These are phyloP conservation scores for Fonsecaea monophora DNA, from an alignment of 2,329 filamentous ascomycete species.

Conservation along the genomic window DNA sequence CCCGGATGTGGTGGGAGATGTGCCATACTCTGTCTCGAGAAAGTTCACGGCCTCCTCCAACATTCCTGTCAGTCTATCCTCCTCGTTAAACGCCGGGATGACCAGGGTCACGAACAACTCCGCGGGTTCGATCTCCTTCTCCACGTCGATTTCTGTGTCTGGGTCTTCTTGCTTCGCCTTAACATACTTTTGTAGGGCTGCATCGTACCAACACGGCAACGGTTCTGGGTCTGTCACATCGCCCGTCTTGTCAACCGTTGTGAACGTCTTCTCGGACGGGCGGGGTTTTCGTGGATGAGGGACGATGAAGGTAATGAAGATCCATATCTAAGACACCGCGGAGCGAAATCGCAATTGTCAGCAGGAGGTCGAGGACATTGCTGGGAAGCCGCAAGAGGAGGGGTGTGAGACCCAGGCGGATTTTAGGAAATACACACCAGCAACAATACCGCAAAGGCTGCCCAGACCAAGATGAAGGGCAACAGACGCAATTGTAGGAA, in stretches of 20 bases:
- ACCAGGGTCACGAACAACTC: constrained; percentile 90
- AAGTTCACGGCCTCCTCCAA: constrained; percentile 89
- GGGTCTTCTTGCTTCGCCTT: constrained; percentile 54
- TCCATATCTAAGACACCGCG: constrained; percentile 61
- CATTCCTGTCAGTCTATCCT: constrained; percentile 80
- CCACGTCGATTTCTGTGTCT: constrained; percentile 44
- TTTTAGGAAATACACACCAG: constrained; percentile 32
- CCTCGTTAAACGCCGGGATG: constrained; percentile 94
- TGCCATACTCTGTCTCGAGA: constrained; percentile 77
- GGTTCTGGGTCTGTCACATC: constrained; percentile 60
- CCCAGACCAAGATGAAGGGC: constrained; percentile 40
- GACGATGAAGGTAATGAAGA: constrained; percentile 75
- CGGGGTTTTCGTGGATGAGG: constrained; percentile 77
- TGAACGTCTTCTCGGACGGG: constrained; percentile 83
- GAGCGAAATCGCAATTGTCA: constrained; percentile 7
- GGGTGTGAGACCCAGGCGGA: background rate
- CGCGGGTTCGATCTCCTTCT: constrained; percentile 69
- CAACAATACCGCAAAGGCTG: constrained; percentile 31
- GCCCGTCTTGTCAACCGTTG: constrained; percentile 73
- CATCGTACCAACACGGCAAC: constrained; percentile 87
- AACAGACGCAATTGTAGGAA: constrained; percentile 35
- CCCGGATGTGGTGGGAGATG: constrained; percentile 42
- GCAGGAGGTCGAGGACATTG: constrained; percentile 2
- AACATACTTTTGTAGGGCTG: constrained; percentile 63
- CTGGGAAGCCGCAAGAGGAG: background rate